Evolutionary conservation across 768 basidiomycete species (phyloP), one percentile per base, ranked within the genome.

Genomic region (Boletus sp.): DNA sequence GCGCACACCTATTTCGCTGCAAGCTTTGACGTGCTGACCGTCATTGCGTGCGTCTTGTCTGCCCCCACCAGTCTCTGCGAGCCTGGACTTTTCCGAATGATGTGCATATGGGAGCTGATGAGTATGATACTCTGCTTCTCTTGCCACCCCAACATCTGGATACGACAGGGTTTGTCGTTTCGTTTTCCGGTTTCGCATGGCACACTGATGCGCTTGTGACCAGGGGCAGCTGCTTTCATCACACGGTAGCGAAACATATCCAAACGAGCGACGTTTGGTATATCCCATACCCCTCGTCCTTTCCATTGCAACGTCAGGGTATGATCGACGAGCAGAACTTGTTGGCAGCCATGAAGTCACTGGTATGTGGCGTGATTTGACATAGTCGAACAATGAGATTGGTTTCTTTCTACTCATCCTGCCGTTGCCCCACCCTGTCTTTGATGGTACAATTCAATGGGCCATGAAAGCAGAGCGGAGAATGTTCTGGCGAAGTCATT

Each of bases 41-140:
- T 98, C 2, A 89, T 97, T 6, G 91, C 92, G 0, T 87, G 89
- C 61, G 97, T 98, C 0, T 76, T 99, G n/a, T 79, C 82, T 0
- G 85, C 94, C 3, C 77, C 98, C 55, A 92, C 92, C 0, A 93
- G 89, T 64, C 80, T 98, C 15, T 92, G 92, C 60, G 92, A 95
- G 67, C 80, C 96, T 8, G 91, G 92, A 0, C 74, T 98, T 4
- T 91, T 98, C 73, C 87, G 89, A 71, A 94, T 93, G 73, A 91
- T 92, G 85, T 83, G 90, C n/a, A 86, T 97, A 56, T 98, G 97
- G 95, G 97, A 98, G 64, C 78, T 98, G 35, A 92, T 96, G 85
- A 90, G 89, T 52, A 85, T 87, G 0, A 87, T 88, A 0, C 74
- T 94, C 32, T 91, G 91, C 1, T 95, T 98, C 71, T 75, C 98